Evolutionary conservation across 352 stramenopile species (phyloP), one percentile per base, ranked within the genome.

Genomic region (Globisporangium spinosum): DNA sequence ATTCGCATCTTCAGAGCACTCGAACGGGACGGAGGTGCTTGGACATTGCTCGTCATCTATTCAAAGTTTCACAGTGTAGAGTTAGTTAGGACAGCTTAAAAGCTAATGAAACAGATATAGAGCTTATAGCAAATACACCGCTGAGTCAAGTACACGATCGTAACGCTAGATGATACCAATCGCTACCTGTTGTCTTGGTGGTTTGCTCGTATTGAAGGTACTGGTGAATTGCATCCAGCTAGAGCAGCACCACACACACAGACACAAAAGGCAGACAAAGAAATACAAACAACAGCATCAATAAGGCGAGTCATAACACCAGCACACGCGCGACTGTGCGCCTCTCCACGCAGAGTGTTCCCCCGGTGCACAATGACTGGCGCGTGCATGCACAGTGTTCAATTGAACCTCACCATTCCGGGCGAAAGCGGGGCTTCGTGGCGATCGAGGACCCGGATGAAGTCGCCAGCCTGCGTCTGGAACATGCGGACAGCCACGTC

Each of bases 371-470:
- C 55, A n/a, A 7, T 13, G 10, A 10, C n/a, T 53, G 4, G 15
- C 51, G 23, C 20, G 5, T 64, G 38, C 38, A 55, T 51, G 22
- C 56, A 45, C 47, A 29, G 29, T 32, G 12, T 27, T 22, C 27
- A 0, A 40, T 40, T 43, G 15, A 60, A n/a, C 2, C 74, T 8
- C 74, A 89, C 83, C 79, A 82, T 86, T 59, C 58, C 54, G 5
- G 75, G 75, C 29, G 84, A 88, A 6, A 92, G 72, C 20, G 82
- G 80, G 62, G 83, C 77, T 54, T 79, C 74, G 64, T 85, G 72
- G 32, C 64, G 58, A 63, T 92, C 84, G 62, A 92, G 64, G 15
- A 92, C 80, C 20, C 80, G 79, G 54, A 92, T 73, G 34, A 92
- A 84, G 54, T 78, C 76, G 22, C 84, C 82, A 4, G 62, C 9